A percentile compares a stretch with the other conserved stretches of the same genome.
phyloP scores from a whole-genome alignment of 768 basidiomycete genomes.

The Melanogaster broomeanus region DNA sequence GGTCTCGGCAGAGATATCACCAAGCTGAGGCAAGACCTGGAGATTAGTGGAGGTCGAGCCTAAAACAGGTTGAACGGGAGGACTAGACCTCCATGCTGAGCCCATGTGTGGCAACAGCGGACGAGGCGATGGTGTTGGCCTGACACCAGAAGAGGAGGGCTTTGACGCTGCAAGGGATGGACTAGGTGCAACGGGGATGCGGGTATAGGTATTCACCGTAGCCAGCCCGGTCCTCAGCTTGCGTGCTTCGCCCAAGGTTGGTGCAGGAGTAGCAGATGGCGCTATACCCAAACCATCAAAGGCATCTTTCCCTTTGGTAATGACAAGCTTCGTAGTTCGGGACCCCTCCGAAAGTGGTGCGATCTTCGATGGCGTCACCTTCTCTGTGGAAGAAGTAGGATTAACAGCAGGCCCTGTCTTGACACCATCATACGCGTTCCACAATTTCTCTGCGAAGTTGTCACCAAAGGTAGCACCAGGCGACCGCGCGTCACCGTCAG shows the following conservation, averaged over 20 bases:
- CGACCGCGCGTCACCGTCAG: slow-evolving; percentile 23
- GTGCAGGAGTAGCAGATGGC: slow-evolving; percentile 47
- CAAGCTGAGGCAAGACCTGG: slow-evolving; percentile 35
- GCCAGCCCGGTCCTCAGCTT: slow-evolving; percentile 72
- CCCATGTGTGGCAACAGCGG: slow-evolving; percentile 17
- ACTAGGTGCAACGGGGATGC: slow-evolving; percentile 9
- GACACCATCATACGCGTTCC: slow-evolving; percentile 48
- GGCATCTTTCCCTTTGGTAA: slow-evolving; percentile 61
- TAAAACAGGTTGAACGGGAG: slow-evolving; percentile 24
- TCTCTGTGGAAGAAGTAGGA: slow-evolving; percentile 12
- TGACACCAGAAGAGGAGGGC: slow-evolving; percentile 15
- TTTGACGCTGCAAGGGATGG: slow-evolving; percentile 17
- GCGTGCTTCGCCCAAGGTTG: slow-evolving; percentile 76
- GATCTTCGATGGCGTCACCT: slow-evolving; percentile 22
- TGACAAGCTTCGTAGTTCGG: slow-evolving; percentile 30
- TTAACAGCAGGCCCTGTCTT: slow-evolving; percentile 7
- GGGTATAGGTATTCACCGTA: slow-evolving; percentile 42
- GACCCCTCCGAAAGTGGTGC: slow-evolving; percentile 30
- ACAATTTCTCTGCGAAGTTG: slow-evolving; percentile 59
- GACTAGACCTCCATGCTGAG: slow-evolving; percentile 20
- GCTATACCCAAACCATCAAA: slow-evolving; percentile 73
- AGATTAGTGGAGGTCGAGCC: slow-evolving; percentile 39
- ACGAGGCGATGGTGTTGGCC: slow-evolving; percentile 32
- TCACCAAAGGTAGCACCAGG: slow-evolving; percentile 57
- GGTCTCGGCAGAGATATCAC: slow-evolving; percentile 58